Evolutionary conservation across 306 rosid genomes (phyloP).

Genomic region (Cucumis sativus): Cucumber_9930_V3 NC_026657.2:35586001-35586500

Average conservation of each 20-base stretch:
- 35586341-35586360: background rate
- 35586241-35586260: background rate
- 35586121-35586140: background rate
- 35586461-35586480: background rate
- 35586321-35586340: background rate
- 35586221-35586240: background rate
- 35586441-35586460: background rate
- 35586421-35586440: background rate
- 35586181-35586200: background rate
- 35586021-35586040: no score
- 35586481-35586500: background rate
- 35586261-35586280: background rate
- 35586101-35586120: background rate
- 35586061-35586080: background rate
- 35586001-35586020: no score
- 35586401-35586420: background rate
- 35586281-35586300: background rate
- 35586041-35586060: no score
- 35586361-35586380: background rate
- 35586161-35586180: background rate
- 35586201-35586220: background rate
- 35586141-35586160: background rate
- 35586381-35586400: background rate
- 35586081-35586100: background rate
- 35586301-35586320: background rate